Evolutionary conservation across 345 rosid genomes (phyloP), one percentile per base, ranked within the genome.

Genomic region (Litchi chinensis): DNA sequence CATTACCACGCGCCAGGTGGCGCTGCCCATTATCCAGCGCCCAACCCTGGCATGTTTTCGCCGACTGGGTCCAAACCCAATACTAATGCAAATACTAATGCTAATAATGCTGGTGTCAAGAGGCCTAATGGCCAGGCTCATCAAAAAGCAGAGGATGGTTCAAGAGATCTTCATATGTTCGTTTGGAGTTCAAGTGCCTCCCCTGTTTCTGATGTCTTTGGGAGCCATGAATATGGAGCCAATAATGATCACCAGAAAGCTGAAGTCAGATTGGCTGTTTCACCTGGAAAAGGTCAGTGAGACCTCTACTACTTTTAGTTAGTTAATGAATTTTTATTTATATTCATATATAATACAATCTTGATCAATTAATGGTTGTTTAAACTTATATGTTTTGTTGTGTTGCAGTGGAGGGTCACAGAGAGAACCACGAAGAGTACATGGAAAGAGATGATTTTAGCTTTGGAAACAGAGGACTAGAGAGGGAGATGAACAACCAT

Each of bases 171-270:
- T 56, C 99, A 91, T 44, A 94, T 96, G 98, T 94, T 93, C 77
- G 99, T 96, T 11, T 96, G 99, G 99, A 96, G 99, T 79, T 93
- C 97, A 2, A 96, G 94, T 60, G 94, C 97, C 11, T 96, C 99
- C 6, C 99, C 99, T 11, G 98, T 93, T 3, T 94, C 99, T 0
- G 99, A 96, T 48, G 98, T 94, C 13, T 94, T 91, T 39, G 97
- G 97, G 1, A 86, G 85, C 80, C 85, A 85, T 72, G 92, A 89
- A 7, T 81, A 84, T 50, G 88, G 78, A 11, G 82, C 76, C 10
- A 85, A 84, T 5, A 60, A 60, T 60, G 65, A 60, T 73, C 89
- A 92, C 56, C 85, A 84, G 13, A 95, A 93, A 44, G 28, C 65
- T 60, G 99, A 96, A 24, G 91, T 91, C 48, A 86, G 92, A 81